Percentiles rank a stretch among this genome's conserved stretches.
These are phyloP conservation scores for Tetrahymena malaccensis DNA, from an alignment of 73 alveolate genomes.

Conservation along the genomic window DNA sequence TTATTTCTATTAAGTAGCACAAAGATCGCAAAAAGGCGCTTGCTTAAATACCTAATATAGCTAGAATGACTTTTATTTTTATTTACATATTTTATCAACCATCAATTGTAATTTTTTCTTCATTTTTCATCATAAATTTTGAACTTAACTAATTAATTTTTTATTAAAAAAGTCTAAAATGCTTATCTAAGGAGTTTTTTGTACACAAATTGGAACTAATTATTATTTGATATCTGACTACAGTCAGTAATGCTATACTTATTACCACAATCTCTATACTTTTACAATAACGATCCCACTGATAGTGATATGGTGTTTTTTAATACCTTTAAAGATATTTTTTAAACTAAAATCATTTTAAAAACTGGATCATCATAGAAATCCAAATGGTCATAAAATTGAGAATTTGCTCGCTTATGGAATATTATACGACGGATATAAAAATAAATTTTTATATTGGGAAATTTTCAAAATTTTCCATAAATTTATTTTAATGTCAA, in stretches of 20 bases:
- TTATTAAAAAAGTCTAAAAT: background rate
- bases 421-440: background rate
- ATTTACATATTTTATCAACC: background rate
- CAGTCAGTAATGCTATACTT: background rate
- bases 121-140: no score
- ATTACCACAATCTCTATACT: background rate
- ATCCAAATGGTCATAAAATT: background rate
- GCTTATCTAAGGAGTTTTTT: background rate
- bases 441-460: background rate
- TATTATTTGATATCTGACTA: background rate
- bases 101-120: no score
- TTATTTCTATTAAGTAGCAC: background rate
- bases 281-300: background rate
- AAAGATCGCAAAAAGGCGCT: background rate
- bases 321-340: background rate
- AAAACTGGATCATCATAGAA: background rate
- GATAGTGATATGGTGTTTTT: background rate
- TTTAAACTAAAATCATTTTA: background rate
- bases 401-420: background rate
- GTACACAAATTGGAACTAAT: background rate
- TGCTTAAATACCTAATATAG: background rate
- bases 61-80: background rate
- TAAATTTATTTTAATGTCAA: background rate
- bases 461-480: background rate
- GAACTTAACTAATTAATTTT: no score